Percentiles rank a stretch among this genome's conserved stretches.
phyloP scores from a whole-genome alignment of 306 rosid genomes.

The Gastrolobium villosum region DNA sequence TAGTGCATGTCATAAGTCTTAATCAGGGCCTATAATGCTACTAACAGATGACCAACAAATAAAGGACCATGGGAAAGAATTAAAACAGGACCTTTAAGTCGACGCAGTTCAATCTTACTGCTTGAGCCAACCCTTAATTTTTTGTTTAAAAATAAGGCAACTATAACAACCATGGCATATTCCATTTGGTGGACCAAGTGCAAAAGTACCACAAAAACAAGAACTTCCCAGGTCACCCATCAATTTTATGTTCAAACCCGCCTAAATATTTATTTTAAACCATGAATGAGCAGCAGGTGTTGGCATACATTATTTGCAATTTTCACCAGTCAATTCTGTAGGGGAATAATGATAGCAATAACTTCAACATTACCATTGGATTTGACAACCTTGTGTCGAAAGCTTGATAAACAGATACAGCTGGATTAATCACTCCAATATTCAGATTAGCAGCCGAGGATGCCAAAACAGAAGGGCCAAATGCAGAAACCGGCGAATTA shows the following conservation, averaged over 20 bases:
- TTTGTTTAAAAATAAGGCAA: background rate
- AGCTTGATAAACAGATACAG: conserved; percentile 78
- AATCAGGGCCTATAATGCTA: background rate
- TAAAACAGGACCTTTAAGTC: background rate
- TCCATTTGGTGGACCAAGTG: background rate
- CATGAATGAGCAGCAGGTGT: conserved; percentile 27
- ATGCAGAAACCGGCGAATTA: conserved; percentile 64
- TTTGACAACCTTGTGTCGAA: conserved; percentile 76
- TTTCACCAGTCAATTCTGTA: conserved; percentile 9
- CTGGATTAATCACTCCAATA: conserved; percentile 75
- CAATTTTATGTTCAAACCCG: conserved; percentile 5
- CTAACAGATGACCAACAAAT: background rate
- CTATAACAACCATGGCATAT: background rate
- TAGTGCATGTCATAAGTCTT: background rate
- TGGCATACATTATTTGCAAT: conserved; percentile 35
- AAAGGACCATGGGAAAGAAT: background rate
- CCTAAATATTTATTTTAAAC: conserved; percentile 23
- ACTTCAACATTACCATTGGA: conserved; percentile 67
- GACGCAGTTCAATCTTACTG: background rate
- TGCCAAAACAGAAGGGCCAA: conserved; percentile 63
- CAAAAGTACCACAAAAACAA: background rate
- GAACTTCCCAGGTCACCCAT: conserved; percentile 6
- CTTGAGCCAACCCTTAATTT: background rate
- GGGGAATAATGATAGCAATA: conserved; percentile 11
- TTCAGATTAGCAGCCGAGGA: conserved; percentile 74